Conservation (phyloP, 305 asterid genomes). For the Fraxinus platypoda region DNA sequence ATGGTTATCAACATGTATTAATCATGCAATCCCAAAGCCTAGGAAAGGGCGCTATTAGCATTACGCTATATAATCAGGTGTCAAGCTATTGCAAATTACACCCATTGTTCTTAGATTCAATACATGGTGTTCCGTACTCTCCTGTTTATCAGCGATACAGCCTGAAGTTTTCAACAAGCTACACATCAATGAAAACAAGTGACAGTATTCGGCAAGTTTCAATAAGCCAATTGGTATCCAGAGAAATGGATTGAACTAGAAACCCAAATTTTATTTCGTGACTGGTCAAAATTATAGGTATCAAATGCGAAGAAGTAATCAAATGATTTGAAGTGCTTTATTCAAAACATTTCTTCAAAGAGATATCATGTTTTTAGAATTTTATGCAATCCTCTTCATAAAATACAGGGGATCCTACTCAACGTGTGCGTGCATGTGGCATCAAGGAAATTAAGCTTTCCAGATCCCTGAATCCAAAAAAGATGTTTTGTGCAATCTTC, state of each 20-base stretch:
- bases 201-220: not conserved
- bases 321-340: not conserved
- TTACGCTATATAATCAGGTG: slow-evolving; percentile 7
- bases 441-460: not conserved
- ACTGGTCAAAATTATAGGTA: not conserved
- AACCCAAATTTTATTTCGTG: slow-evolving; percentile 1
- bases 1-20: slow-evolving; percentile 7
- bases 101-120: slow-evolving; percentile 3
- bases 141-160: not conserved
- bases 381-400: not conserved
- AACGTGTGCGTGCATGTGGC: not conserved
- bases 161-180: slow-evolving; percentile 6
- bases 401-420: not conserved
- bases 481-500: not conserved
- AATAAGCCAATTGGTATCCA: not conserved
- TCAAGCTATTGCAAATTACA: slow-evolving; percentile 12
- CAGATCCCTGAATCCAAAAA: slow-evolving; percentile 17
- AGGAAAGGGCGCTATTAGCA: slow-evolving; percentile 13
- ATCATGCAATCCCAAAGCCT: slow-evolving; percentile 9
- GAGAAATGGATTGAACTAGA: not conserved
- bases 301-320: not conserved
- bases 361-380: slow-evolving; percentile 9
- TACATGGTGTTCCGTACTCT: not conserved
- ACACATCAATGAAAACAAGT: not conserved
- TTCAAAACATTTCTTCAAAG: not conserved